These are phyloP conservation scores for Termitomyces sp. DNA, from an alignment of 768 basidiomycete genomes.

Conservation along the genomic window DNA sequence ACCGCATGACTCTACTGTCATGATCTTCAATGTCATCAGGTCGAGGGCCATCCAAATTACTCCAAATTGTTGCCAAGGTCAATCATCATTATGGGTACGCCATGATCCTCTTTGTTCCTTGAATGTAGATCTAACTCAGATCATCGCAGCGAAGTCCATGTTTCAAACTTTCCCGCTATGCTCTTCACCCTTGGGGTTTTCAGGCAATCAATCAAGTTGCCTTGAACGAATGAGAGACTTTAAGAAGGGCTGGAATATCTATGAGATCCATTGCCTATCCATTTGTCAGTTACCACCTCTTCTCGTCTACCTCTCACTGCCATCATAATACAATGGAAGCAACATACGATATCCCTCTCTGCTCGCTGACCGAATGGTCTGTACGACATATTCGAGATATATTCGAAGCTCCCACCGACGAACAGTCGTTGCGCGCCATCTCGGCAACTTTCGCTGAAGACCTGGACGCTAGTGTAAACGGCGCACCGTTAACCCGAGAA, in stretches of 20 bases:
- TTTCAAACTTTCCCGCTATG: conserved; percentile 9
- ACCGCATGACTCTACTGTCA: neutral
- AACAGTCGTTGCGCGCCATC: conserved; percentile 38
- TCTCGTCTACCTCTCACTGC: neutral
- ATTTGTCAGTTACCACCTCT: neutral
- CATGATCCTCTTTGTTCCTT: conserved; percentile 2
- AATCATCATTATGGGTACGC: neutral
- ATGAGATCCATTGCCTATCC: neutral
- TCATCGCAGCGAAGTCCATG: conserved; percentile 11
- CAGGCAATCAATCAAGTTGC: conserved; percentile 16
- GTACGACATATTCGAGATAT: conserved; percentile 42
- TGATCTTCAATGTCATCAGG: neutral
- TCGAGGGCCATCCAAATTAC: neutral
- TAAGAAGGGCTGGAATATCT: conserved; percentile 6
- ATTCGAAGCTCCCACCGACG: conserved; percentile 47
- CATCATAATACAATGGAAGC: conserved; percentile 11
- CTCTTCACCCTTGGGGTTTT: conserved; percentile 12
- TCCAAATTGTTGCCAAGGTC: neutral
- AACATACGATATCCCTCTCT: conserved; percentile 21
- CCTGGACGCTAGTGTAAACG: conserved; percentile 41
- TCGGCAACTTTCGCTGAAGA: conserved; percentile 41
- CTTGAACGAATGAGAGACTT: conserved; percentile 13
- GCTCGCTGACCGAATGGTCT: conserved; percentile 49
- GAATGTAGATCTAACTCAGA: conserved; percentile 12
- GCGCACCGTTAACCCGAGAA: conserved; percentile 32